Conservation (phyloP, 2,329 filamentous ascomycete genomes). For the Botrytis porri region DNA sequence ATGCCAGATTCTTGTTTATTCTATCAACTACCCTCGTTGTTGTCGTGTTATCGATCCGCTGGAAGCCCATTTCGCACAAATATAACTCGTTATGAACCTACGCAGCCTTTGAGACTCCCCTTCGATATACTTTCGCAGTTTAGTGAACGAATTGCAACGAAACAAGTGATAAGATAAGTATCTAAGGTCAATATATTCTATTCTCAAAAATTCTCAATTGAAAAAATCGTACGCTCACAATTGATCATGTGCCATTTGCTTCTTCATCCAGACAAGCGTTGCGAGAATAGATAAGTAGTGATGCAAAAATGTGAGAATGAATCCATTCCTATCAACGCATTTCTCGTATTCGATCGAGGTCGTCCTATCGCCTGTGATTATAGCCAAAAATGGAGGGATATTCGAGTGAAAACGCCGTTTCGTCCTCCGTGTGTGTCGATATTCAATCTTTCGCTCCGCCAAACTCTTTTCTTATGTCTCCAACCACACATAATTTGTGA, state of each 20-base stretch:
- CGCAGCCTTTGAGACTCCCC: background rate
- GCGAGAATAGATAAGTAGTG: background rate
- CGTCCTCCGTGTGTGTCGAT: background rate
- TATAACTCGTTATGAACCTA: background rate
- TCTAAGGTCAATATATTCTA: background rate
- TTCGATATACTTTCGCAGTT: background rate
- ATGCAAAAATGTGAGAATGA: background rate
- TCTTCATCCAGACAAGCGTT: background rate
- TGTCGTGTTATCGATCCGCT: background rate
- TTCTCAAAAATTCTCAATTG: background rate
- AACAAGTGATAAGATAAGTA: rapidly evolving
- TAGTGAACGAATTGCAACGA: background rate
- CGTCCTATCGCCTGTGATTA: background rate
- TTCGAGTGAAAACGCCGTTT: background rate
- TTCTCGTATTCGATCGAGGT: background rate
- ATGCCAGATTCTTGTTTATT: background rate
- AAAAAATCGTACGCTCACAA: background rate
- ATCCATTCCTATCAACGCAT: rapidly evolving
- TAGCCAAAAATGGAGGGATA: background rate
- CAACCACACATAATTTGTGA: rapidly evolving
- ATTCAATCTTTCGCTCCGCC: background rate
- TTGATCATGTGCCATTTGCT: background rate
- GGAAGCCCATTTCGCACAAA: background rate
- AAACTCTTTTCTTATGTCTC: background rate
- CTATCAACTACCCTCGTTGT: background rate